These are phyloP conservation scores for Trichosporon inkin DNA, from an alignment of 1,284 basidiomycete species.

Conservation along the genomic window DNA sequence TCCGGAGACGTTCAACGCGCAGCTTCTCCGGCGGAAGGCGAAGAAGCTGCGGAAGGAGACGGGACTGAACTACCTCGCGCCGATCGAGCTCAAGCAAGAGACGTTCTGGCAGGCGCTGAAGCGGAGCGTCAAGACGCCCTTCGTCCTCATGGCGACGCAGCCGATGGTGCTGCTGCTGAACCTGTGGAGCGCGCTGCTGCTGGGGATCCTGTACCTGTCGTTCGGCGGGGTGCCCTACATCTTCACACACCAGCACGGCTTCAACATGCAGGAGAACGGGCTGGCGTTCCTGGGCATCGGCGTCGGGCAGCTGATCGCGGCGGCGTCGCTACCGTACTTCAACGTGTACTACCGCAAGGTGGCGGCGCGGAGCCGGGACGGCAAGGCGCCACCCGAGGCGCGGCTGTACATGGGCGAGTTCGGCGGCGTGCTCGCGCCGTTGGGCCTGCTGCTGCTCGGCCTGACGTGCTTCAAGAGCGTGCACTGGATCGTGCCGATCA, in stretches of 20 bases:
- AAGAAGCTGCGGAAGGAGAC: constrained; percentile 55
- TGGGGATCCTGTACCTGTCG: constrained; percentile 70
- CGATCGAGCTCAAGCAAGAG: constrained; percentile 55
- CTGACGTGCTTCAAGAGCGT: constrained; percentile 65
- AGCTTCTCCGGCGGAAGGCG: constrained; percentile 61
- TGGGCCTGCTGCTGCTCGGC: constrained; percentile 68
- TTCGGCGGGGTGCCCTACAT: constrained; percentile 65
- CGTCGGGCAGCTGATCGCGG: constrained; percentile 60
- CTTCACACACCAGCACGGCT: constrained; percentile 60
- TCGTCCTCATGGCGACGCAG: constrained; percentile 67
- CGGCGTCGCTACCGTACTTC: constrained; percentile 62
- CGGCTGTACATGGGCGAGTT: constrained; percentile 64
- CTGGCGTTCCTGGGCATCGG: constrained; percentile 69
- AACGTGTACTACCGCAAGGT: constrained; percentile 53
- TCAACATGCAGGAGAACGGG: constrained; percentile 60
- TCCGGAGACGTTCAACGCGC: constrained; percentile 70
- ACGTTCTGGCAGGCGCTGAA: constrained; percentile 55
- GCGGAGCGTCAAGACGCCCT: constrained; percentile 63
- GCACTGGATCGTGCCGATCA: constrained; percentile 58
- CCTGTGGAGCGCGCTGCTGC: constrained; percentile 60
- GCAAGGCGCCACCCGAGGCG: constrained; percentile 63
- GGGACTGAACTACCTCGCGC: constrained; percentile 58
- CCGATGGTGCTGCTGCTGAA: constrained; percentile 70
- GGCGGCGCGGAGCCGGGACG: constrained; percentile 47
- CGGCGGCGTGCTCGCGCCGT: constrained; percentile 64